Conservation (phyloP, 73 alveolate species). For the Blepharisma japonicum region DNA sequence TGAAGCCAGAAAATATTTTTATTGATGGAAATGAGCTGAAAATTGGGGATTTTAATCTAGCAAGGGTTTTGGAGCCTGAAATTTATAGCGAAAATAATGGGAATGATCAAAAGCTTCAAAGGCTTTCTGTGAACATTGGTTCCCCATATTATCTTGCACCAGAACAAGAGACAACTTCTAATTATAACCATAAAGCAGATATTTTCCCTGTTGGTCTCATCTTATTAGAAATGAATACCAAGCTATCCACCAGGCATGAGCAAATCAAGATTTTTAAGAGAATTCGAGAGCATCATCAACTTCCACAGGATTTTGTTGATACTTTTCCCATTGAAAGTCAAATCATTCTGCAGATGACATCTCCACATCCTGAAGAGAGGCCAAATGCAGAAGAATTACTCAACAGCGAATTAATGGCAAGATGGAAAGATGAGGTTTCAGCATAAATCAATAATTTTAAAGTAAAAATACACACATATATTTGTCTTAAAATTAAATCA, state of each 20-base stretch:
- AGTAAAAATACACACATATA: not conserved
- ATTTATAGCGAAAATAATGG: not conserved
- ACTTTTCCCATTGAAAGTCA: conserved; percentile 38
- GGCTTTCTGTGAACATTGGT: conserved; percentile 56
- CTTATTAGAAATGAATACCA: conserved; percentile 71
- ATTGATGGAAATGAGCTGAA: conserved; percentile 47
- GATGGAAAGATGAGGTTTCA: conserved; percentile 30
- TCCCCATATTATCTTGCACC: conserved; percentile 79
- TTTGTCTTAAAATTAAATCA: too few species aligned
- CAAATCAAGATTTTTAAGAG: conserved; percentile 51
- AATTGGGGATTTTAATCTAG: conserved; percentile 91
- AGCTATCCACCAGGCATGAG: conserved; percentile 68
- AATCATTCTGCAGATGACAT: conserved; percentile 29
- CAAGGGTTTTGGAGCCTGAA: conserved; percentile 30
- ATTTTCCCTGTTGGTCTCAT: conserved; percentile 84
- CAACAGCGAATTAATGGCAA: conserved; percentile 14
- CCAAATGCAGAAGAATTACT: conserved; percentile 48
- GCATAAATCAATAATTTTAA: not conserved
- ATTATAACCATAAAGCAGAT: conserved; percentile 85
- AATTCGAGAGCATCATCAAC: conserved; percentile 37
- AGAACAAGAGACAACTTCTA: conserved; percentile 51
- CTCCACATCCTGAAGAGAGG: conserved; percentile 39
- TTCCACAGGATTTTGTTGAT: conserved; percentile 32
- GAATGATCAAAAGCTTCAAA: not conserved
- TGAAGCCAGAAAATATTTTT: conserved; percentile 84